These are phyloP conservation scores for Leccinum variicolor DNA, from an alignment of 768 basidiomycete genomes.

Conservation along the genomic window DNA sequence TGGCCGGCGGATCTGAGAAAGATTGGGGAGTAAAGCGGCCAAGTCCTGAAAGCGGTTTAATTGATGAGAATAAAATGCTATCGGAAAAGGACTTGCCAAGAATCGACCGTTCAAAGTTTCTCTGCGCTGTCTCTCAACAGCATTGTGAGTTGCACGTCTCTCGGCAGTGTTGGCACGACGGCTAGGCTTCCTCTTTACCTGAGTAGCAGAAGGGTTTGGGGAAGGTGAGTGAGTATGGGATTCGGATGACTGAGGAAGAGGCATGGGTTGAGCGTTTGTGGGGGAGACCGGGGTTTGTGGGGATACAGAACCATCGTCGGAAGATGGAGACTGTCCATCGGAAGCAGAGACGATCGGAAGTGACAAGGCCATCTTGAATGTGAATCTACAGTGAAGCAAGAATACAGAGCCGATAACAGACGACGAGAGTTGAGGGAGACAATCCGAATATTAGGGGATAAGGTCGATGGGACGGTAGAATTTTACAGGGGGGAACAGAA, in stretches of 20 bases:
- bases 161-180: constrained; percentile 95
- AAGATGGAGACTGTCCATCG: constrained; percentile 37
- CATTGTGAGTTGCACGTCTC: constrained; percentile 94
- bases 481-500: constrained; percentile 25
- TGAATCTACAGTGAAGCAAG: constrained; percentile 15
- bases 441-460: constrained; percentile 15
- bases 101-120: constrained; percentile 94
- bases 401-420: constrained; percentile 10
- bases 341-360: constrained; percentile 38
- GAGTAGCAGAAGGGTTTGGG: constrained; percentile 28
- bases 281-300: constrained; percentile 51
- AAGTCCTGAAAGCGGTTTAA: constrained; percentile 58
- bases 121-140: constrained; percentile 89
- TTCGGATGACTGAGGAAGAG: constrained; percentile 33
- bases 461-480: constrained; percentile 16
- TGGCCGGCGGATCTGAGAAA: constrained; percentile 87
- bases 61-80: constrained; percentile 10
- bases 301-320: constrained; percentile 41
- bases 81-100: constrained; percentile 50
- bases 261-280: constrained; percentile 30
- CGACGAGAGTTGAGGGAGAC: background rate
- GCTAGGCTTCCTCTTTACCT: constrained; percentile 75
- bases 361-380: constrained; percentile 34
- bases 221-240: constrained; percentile 21
- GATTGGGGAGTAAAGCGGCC: constrained; percentile 86